Base-by-base conservation (phyloP, 2,329 filamentous ascomycete genomes). In the Ophiostoma piceae region DNA sequence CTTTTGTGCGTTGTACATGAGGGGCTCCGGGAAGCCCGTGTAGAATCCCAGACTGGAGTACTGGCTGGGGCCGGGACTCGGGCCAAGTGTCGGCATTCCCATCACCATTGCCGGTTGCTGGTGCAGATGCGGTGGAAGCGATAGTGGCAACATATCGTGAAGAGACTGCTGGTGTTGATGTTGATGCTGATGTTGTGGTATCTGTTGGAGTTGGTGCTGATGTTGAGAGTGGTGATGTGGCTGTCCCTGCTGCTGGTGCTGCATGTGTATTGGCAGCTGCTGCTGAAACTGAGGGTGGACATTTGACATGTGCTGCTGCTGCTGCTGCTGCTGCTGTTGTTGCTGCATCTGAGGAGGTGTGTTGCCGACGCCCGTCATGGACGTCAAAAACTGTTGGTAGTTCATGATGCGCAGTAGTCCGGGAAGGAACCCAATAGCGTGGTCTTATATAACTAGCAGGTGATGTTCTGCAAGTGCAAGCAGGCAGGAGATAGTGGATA, bases 21-120 rank as follows among this genome's bases (percentile, higher is more conserved):
- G 79, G 6, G 83, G 81, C 47, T 86, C 84, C 6, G 82, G 79
- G 71, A 83, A 84, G 12, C 82, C 81, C 12, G 82, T 78, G 71
- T 84, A 84, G 74, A 84, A 85, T 4, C 83, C 81, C 26, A 84
- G 74, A 69, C 77, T 82, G 69, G 82, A 81, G 73, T 84, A 85
- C 7, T 82, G 77, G 35, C 78, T 79, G 37, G 80, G 74, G 68
- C 82, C 77, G 2, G 64, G 69, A 4, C 64, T 67, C 65, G 80
- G 76, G 19, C 78, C 76, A 74, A 66, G 74, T 43, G 65, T 19
- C 37, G 65, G 65, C 65, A 66, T 66, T 35, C 74, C 76, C 67
- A 79, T 72, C 7, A 76, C 76, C 64, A 79, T 72, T 39, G 76
- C 70, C 32, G 76, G 74, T 32, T 76, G 80, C 69, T 78, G 76